Evolutionary conservation across 768 basidiomycete species (phyloP), one percentile per base, ranked within the genome.

Genomic region (Suillus decipiens): DNA sequence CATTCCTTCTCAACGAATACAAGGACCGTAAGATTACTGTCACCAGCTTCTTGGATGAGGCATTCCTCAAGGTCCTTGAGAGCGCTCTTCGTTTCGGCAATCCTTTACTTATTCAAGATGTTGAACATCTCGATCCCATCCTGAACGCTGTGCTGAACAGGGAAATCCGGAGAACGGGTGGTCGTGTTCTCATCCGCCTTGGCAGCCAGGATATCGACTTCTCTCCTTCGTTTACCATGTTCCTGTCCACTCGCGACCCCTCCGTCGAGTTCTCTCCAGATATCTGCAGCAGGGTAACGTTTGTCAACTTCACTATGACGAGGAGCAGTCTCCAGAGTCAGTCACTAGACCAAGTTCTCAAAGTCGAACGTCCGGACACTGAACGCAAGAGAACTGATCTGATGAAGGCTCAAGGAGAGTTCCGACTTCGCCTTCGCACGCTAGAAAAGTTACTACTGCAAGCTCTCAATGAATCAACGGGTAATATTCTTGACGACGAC

Each of bases 181-280:
- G 97, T 48, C 94, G 97, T 75, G 95, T 99, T 15, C 86, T 99
- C 45, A 97, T 99, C 66, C 93, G 97, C 42, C 81, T 99, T 24
- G 96, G 97, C 5, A 98, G 84, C 72, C 97, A 99, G 79, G 97
- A 99, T 68, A 98, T 99, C 75, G 97, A 99, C 74, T 98, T 99
- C 75, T 99, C 97, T 0, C 97, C 97, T 7, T 89, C 97, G n/a
- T 99, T 99, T 82, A 97, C 94, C 6, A 96, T 99, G 94, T 99
- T 99, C 86, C 83, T 99, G 50, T 93, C 96, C 2, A 99, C 97
- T 12, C 82, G 97, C 24, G 96, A 99, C 75, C 96, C 97, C 2
- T 96, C 96, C 0, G 91, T 97, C 65, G 95, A 98, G 70, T 98
- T 99, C 78, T 93, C 96, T 14, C 95, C 97, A 3, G 97, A 99